Evolutionary conservation across 352 stramenopile species (phyloP), one percentile per base, ranked within the genome.

Genomic region (Phytopythium ostracodes): DNA sequence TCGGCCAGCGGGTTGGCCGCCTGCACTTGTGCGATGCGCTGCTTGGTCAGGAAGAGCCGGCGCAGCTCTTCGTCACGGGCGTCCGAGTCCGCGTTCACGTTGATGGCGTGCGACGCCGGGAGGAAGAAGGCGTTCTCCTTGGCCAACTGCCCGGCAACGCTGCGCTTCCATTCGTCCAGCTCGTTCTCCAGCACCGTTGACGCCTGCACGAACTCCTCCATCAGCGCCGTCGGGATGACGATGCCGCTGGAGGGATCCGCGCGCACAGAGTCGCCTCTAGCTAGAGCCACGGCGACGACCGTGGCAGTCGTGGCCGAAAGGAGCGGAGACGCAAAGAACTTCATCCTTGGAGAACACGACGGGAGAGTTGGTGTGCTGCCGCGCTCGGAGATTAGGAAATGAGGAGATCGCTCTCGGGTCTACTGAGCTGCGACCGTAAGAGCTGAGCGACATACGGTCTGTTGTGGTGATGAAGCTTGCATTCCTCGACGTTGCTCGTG

Each of bases 41-140:
- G 56, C 62, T 92, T 89, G 22, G 80, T 75, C 60, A 90, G 49
- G 55, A 84, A 88, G 25, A 90, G 70, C 12, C 82, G 82, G 9
- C 64, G 73, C 11, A 90, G 67, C 38, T 88, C 71, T 47, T 89
- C 77, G 29, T 84, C 72, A 17, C 31, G 12, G 38, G 46, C 61
- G 24, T 63, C 25, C 5, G 51, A 27, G 4, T n/a, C 25, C 29
- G 18, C 18, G 24, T 55, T 36, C 11, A 29, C 14, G 24, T 51
- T 50, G 54, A 60, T 50, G 15, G 15, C 27, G 40, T 50, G 40
- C 12, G 54, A 38, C 2, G 56, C 7, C 14, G 62, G 35, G 15
- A 68, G 72, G 49, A 85, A 67, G 61, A 84, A 80, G 29, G 64
- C 69, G 56, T 87, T 65, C 20, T 77, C 31, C 55, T 82, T 76